Conservation (phyloP, 78 protist genomes). For the Dictyostelium intermedium region DNA sequence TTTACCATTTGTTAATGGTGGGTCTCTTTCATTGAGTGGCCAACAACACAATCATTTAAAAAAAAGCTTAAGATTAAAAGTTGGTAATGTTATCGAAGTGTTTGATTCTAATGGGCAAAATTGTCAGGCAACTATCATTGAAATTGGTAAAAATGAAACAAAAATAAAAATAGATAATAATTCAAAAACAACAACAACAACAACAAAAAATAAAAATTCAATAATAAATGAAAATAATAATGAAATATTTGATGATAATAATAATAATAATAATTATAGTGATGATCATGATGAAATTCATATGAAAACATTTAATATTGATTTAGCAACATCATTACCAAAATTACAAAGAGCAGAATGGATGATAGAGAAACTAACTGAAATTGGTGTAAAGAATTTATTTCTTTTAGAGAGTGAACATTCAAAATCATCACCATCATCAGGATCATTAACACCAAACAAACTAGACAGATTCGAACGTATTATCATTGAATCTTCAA, state of each 20-base stretch:
- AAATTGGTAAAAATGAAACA: background rate
- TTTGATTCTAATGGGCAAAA: conserved; percentile 22
- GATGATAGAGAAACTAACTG: conserved; percentile 55
- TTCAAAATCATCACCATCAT: conserved; percentile 21
- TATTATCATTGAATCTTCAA: conserved; percentile 30
- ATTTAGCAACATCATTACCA: conserved; percentile 47
- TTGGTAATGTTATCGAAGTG: conserved; percentile 19
- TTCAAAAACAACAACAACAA: background rate
- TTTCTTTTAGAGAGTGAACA: conserved; percentile 30
- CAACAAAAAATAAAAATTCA: background rate
- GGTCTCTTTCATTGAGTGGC: background rate
- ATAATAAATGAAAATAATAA: background rate
- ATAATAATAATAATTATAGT: background rate
- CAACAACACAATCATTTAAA: conserved; percentile 30
- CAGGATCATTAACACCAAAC: background rate
- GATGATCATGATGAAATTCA: background rate
- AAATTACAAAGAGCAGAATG: conserved; percentile 27
- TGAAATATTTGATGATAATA: background rate
- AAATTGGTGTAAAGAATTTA: conserved; percentile 6
- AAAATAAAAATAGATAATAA: background rate
- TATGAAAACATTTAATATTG: background rate
- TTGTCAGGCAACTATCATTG: background rate
- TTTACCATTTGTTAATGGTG: background rate
- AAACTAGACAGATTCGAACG: conserved; percentile 41
- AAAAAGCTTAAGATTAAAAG: conserved; percentile 29